These are phyloP conservation scores for Phytopythium oedochilum DNA, from an alignment of 352 stramenopile genomes.

Conservation along the genomic window DNA sequence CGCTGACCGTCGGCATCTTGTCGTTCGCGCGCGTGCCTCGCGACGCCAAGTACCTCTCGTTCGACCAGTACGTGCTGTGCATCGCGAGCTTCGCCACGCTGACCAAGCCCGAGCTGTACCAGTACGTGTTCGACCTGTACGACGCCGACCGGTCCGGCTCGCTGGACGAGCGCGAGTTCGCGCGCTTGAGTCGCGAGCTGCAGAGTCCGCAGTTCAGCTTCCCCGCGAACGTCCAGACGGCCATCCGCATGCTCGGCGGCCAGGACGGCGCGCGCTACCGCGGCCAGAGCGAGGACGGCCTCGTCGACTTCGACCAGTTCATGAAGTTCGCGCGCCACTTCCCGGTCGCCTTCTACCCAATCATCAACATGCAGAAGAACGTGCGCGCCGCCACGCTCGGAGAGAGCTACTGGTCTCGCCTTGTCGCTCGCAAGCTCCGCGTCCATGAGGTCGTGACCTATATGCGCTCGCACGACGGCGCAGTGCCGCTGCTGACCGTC, in stretches of 20 bases:
- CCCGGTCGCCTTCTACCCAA: constrained; percentile 46
- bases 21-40: constrained; percentile 27
- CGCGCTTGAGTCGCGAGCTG: constrained; percentile 56
- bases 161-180: constrained; percentile 58
- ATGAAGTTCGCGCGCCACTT: constrained; percentile 49
- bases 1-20: constrained; percentile 53
- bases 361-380: constrained; percentile 59
- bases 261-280: constrained; percentile 15
- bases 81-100: constrained; percentile 53
- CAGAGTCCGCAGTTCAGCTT: constrained; percentile 67
- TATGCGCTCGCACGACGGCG: constrained; percentile 51
- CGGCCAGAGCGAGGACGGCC: constrained; percentile 23
- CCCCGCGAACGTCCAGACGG: constrained; percentile 51
- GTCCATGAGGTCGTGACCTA: constrained; percentile 47
- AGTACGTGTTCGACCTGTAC: constrained; percentile 71
- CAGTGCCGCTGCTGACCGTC: constrained; percentile 34
- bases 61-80: constrained; percentile 60
- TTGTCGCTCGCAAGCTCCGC: constrained; percentile 46
- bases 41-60: constrained; percentile 54
- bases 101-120: constrained; percentile 61
- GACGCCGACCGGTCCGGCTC: constrained; percentile 49
- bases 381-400: constrained; percentile 33
- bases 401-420: constrained; percentile 30
- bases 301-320: constrained; percentile 43
- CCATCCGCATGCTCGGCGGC: constrained; percentile 47